A percentile compares a stretch with the other conserved stretches of the same genome.
These are phyloP conservation scores for Combretum micranthum DNA, from an alignment of 345 rosid genomes.

Conservation along the genomic window DNA sequence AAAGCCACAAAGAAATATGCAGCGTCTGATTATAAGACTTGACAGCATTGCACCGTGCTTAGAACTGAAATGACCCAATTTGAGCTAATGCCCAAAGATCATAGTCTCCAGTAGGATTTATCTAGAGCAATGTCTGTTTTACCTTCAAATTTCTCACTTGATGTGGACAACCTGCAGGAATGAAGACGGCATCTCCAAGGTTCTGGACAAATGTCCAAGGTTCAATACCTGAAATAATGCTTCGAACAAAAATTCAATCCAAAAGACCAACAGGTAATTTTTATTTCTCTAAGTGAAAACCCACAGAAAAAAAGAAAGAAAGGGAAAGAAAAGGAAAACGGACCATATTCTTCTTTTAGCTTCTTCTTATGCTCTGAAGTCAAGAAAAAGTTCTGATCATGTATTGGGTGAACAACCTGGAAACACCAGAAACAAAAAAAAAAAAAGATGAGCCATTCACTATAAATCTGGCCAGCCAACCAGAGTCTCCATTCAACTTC, in stretches of 20 bases:
- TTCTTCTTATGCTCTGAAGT: slow-evolving; percentile 42
- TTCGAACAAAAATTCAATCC: background rate
- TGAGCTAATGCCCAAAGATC: background rate
- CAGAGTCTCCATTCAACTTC: too few relatives aligned
- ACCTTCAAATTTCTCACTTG: slow-evolving; percentile 60
- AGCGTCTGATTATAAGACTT: too few relatives aligned
- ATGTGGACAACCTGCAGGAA: slow-evolving; percentile 63
- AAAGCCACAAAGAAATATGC: too few relatives aligned
- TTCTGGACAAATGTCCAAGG: slow-evolving; percentile 59
- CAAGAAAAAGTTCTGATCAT: slow-evolving; percentile 47
- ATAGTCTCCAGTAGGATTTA: background rate
- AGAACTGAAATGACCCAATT: background rate
- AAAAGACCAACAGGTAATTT: too few relatives aligned
- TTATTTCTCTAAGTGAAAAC: background rate
- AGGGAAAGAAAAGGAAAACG: slow-evolving; percentile 1
- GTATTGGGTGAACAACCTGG: slow-evolving; percentile 54
- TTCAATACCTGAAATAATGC: slow-evolving; percentile 34
- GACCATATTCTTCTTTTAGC: slow-evolving; percentile 58
- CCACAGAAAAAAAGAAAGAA: background rate
- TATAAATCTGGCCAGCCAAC: too few relatives aligned
- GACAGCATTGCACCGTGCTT: background rate
- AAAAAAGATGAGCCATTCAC: too few relatives aligned
- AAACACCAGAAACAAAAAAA: background rate
- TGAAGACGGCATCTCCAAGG: slow-evolving; percentile 54
- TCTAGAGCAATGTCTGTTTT: background rate